phyloP scores from a whole-genome alignment of 2,329 filamentous ascomycete species.

The Hypoxylon sp. region DNA sequence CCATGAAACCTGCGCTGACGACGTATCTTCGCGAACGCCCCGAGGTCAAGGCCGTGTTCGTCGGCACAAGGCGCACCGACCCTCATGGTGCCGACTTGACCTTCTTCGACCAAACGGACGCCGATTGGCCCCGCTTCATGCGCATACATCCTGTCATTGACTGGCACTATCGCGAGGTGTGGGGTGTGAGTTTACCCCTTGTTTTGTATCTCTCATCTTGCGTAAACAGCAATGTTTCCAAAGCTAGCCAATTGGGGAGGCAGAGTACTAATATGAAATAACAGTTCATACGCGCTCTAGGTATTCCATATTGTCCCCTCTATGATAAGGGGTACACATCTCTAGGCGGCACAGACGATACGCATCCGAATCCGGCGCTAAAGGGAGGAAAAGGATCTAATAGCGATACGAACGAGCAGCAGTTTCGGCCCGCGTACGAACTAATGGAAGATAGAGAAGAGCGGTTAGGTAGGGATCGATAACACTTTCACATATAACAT shows the following conservation, averaged over 20 bases:
- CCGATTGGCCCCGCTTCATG: slow-evolving; percentile 93
- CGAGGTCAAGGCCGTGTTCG: slow-evolving; percentile 82
- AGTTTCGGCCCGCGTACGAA: slow-evolving; percentile 82
- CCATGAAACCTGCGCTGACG: slow-evolving; percentile 86
- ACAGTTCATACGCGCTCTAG: slow-evolving; percentile 83
- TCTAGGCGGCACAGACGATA: slow-evolving; percentile 91
- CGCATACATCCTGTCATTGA: slow-evolving; percentile 95
- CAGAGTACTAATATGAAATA: not conserved
- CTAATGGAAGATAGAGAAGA: slow-evolving; percentile 82
- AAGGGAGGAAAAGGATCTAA: slow-evolving; percentile 56
- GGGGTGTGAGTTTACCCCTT: slow-evolving; percentile 77
- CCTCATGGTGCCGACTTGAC: slow-evolving; percentile 85
- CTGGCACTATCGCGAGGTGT: slow-evolving; percentile 97
- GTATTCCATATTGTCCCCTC: slow-evolving; percentile 85
- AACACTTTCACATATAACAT: slow-evolving; percentile 13
- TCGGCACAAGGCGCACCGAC: slow-evolving; percentile 91
- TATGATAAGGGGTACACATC: slow-evolving; percentile 93
- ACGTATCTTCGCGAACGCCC: slow-evolving; percentile 78
- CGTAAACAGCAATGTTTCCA: slow-evolving; percentile 19
- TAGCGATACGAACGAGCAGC: slow-evolving; percentile 49
- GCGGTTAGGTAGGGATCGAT: slow-evolving; percentile 79
- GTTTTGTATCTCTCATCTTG: not conserved
- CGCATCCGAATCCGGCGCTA: slow-evolving; percentile 87
- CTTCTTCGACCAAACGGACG: slow-evolving; percentile 89
- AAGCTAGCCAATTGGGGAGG: not conserved